phyloP scores from a whole-genome alignment of 2,329 filamentous ascomycete species.

The Exserohilum turcica region DNA sequence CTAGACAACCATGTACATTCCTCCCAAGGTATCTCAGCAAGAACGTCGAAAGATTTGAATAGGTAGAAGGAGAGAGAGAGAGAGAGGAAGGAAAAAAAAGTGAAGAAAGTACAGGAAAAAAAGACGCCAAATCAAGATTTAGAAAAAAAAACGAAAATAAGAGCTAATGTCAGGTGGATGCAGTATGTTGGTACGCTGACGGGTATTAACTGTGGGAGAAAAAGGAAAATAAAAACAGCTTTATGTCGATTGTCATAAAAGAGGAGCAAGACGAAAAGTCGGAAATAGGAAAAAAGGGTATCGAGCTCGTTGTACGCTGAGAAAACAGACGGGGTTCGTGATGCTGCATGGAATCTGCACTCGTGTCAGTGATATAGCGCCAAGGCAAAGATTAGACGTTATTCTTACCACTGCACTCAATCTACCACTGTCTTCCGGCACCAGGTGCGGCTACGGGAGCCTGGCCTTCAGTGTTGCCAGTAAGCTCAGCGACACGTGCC shows the following conservation, averaged over 20 bases:
- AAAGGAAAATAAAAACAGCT: not conserved
- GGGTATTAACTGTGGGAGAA: conserved; percentile 31
- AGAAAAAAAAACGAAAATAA: no score
- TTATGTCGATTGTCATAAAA: conserved; percentile 9
- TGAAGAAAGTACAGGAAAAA: conserved; percentile 11
- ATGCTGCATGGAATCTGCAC: conserved; percentile 14
- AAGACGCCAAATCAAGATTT: conserved; percentile 1
- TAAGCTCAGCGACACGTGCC: conserved; percentile 92
- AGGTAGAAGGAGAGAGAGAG: not conserved
- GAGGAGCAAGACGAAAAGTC: conserved; percentile 10
- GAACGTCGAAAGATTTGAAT: not conserved
- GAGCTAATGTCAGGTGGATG: no score
- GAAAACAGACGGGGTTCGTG: conserved; percentile 22
- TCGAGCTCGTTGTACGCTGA: conserved; percentile 34
- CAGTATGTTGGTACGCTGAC: conserved; percentile 6
- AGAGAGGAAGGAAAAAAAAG: not conserved
- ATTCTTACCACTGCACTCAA: conserved; percentile 25
- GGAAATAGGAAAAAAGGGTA: conserved; percentile 37
- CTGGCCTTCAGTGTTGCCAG: conserved; percentile 57
- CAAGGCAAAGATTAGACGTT: no score
- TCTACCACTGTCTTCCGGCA: conserved; percentile 21
- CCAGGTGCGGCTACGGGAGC: conserved; percentile 15
- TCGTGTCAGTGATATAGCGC: not conserved
- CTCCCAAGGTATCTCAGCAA: conserved; percentile 17
- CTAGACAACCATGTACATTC: conserved; percentile 17